These are phyloP conservation scores for Colletotrichum orbiculare DNA, from an alignment of 2,329 filamentous ascomycete species.

Conservation along the genomic window DNA sequence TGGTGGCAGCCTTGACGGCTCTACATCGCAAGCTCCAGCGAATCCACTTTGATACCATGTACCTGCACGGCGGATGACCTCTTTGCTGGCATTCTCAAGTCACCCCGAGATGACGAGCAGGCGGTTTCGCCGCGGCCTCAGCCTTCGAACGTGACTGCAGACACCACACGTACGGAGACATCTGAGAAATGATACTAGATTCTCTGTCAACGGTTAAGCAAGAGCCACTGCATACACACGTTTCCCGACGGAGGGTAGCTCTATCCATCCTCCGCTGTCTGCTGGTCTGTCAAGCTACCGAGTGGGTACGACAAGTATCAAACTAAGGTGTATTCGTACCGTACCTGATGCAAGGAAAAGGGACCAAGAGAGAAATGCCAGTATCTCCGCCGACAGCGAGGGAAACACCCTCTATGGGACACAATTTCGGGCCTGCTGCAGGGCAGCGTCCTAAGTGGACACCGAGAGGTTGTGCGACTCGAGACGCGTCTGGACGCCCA, in stretches of 20 bases:
- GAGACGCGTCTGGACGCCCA: slow-evolving; percentile 20
- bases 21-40: background rate
- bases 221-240: slow-evolving; percentile 13
- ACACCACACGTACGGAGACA: slow-evolving; percentile 2
- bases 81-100: no score
- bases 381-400: background rate
- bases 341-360: no score
- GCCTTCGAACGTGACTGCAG: slow-evolving; percentile 27
- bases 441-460: slow-evolving; percentile 14
- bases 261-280: slow-evolving; percentile 11
- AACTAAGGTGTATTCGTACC: background rate
- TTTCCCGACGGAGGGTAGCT: slow-evolving; percentile 19
- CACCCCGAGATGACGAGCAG: slow-evolving; percentile 1
- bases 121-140: slow-evolving; percentile 16
- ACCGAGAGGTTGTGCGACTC: slow-evolving; percentile 21
- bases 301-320: slow-evolving; percentile 27
- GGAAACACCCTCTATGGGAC: background rate
- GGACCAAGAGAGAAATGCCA: background rate
- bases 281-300: slow-evolving; percentile 17
- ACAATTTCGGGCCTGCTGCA: slow-evolving; percentile 22
- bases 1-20: slow-evolving; percentile 4
- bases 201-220: slow-evolving; percentile 6
- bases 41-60: slow-evolving; percentile 12
- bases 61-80: slow-evolving; percentile 16
- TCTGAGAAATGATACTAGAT: slow-evolving; percentile 24